Evolutionary conservation across 2,329 filamentous ascomycete species (phyloP).

Genomic region (Diaporthe eres): DNA sequence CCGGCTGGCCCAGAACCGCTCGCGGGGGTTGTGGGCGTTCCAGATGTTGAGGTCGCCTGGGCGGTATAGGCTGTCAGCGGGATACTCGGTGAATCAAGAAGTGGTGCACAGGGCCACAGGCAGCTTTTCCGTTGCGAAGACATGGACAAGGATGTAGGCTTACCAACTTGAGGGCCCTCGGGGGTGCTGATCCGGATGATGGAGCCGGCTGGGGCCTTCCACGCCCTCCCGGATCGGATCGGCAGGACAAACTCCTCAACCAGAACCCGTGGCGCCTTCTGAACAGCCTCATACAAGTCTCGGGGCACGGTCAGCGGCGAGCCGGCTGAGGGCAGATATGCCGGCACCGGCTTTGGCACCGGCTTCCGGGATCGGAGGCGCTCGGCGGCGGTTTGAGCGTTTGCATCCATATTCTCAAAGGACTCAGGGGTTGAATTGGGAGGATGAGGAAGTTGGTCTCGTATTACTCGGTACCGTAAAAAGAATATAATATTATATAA

Average conservation of each 20-base stretch:
- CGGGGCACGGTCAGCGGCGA: constrained; percentile 61
- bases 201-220: constrained; percentile 76
- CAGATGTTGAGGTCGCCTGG: constrained; percentile 85
- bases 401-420: neutral
- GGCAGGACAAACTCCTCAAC: constrained; percentile 73
- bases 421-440: neutral
- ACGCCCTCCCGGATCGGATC: constrained; percentile 81
- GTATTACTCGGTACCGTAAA: neutral
- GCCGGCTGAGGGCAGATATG: constrained; percentile 60
- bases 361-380: constrained; percentile 59
- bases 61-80: neutral
- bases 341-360: constrained; percentile 63
- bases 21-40: constrained; percentile 81
- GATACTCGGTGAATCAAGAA: neutral
- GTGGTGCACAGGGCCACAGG: too few species aligned
- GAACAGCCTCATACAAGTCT: constrained; percentile 72
- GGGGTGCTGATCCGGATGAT: constrained; percentile 83
- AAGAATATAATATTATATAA: too few species aligned
- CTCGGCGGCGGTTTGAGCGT: constrained; percentile 53
- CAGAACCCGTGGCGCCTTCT: constrained; percentile 59
- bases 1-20: constrained; percentile 85
- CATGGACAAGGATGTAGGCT: constrained; percentile 39
- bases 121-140: too few species aligned
- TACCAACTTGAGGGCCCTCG: constrained; percentile 80
- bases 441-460: neutral